Evolutionary conservation across 1,284 basidiomycete genomes (phyloP).

Genomic region (Apiotrichum brassicae): DNA sequence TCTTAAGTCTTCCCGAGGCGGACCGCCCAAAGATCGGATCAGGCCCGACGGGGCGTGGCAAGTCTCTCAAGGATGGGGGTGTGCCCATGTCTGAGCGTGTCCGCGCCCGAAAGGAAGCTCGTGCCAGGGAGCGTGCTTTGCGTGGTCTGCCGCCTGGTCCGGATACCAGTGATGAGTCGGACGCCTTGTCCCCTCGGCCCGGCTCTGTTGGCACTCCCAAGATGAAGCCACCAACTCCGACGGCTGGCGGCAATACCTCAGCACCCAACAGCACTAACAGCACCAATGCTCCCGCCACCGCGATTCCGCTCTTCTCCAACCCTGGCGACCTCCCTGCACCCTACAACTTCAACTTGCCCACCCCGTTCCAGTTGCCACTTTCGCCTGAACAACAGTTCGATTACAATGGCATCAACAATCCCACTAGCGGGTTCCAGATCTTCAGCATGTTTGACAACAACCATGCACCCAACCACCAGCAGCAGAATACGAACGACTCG

Average conservation of each 20-base stretch:
- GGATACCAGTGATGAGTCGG: slow-evolving; percentile 15
- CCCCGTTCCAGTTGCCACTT: slow-evolving; percentile 36
- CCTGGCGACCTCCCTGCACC: slow-evolving; percentile 21
- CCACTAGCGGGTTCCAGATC: slow-evolving; percentile 6
- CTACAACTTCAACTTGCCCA: slow-evolving; percentile 38
- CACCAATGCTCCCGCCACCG: background rate
- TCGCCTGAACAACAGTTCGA: slow-evolving; percentile 29
- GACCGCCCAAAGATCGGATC: slow-evolving; percentile 44
- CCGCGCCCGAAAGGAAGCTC: slow-evolving; percentile 43
- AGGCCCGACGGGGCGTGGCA: slow-evolving; percentile 47
- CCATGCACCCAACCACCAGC: background rate
- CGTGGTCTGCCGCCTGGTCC: slow-evolving; percentile 17
- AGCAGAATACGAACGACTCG: background rate
- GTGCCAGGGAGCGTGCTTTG: slow-evolving; percentile 34
- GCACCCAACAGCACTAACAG: slow-evolving; percentile 2
- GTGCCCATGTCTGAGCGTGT: slow-evolving; percentile 48
- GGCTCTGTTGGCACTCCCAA: too few species aligned
- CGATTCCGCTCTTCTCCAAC: slow-evolving; percentile 17
- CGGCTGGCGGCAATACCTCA: slow-evolving; percentile 1
- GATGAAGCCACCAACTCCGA: too few species aligned
- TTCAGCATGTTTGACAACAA: slow-evolving; percentile 16
- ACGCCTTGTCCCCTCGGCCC: too few species aligned
- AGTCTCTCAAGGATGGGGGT: slow-evolving; percentile 45
- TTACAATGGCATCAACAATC: slow-evolving; percentile 9
- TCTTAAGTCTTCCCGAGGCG: slow-evolving; percentile 64